Conservation (phyloP, 208 protist genomes). For the Sergeia podlipaevii region DNA sequence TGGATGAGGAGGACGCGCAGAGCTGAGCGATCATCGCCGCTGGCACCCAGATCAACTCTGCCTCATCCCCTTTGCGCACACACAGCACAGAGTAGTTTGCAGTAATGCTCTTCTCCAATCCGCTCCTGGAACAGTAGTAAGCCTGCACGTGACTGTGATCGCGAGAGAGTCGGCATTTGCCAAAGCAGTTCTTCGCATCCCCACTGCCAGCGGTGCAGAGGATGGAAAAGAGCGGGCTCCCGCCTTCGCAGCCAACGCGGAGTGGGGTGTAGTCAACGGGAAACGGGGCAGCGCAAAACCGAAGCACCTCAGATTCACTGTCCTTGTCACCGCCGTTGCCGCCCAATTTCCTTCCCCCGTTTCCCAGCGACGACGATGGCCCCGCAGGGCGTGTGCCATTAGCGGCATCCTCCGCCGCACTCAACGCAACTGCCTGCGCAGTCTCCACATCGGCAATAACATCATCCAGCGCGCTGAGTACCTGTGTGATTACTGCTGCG, state of each 20-base stretch:
- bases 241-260: slow-evolving; percentile 23
- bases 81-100: slow-evolving; percentile 43
- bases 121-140: slow-evolving; percentile 26
- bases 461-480: slow-evolving; percentile 28
- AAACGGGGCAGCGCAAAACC: slow-evolving; percentile 23
- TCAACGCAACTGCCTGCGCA: slow-evolving; percentile 14
- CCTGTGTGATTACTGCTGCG: slow-evolving; percentile 34
- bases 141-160: slow-evolving; percentile 26
- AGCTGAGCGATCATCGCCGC: slow-evolving; percentile 9
- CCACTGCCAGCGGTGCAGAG: slow-evolving; percentile 1
- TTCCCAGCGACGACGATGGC: too few species aligned
- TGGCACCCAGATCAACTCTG: slow-evolving; percentile 28
- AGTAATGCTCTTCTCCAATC: slow-evolving; percentile 19
- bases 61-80: slow-evolving; percentile 13
- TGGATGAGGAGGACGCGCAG: neutral
- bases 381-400: too few species aligned
- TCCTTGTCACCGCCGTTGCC: neutral
- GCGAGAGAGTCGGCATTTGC: slow-evolving; percentile 36
- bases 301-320: neutral
- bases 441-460: slow-evolving; percentile 34
- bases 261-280: slow-evolving; percentile 28
- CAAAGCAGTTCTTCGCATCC: slow-evolving; percentile 20
- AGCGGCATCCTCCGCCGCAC: slow-evolving; percentile 8
- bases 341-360: neutral
- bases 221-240: slow-evolving; percentile 34